Percentiles rank a stretch among this genome's conserved stretches.
These are phyloP conservation scores for Sporopachydermia lactativora DNA, from an alignment of 805 yeast genomes.

Conservation along the genomic window DNA sequence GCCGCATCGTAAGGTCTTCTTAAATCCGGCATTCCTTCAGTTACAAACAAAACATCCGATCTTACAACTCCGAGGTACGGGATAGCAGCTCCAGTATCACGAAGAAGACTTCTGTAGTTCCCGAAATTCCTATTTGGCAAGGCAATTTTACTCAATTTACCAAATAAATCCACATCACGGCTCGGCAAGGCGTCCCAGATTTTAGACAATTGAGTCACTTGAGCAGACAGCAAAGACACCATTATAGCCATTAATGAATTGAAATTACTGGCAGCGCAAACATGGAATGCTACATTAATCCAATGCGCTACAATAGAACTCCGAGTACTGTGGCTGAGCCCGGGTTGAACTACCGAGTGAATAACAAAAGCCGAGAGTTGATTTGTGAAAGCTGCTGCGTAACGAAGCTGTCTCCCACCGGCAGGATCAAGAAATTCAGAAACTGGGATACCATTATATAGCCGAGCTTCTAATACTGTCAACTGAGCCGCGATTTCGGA, in stretches of 20 bases:
- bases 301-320: constrained; percentile 20
- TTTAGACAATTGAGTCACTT: constrained; percentile 19
- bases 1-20: neutral
- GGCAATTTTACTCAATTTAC: constrained; percentile 14
- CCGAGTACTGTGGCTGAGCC: constrained; percentile 16
- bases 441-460: constrained; percentile 16
- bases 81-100: constrained; percentile 15
- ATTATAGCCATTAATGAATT: constrained; percentile 20
- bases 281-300: constrained; percentile 21
- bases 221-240: constrained; percentile 20
- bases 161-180: constrained; percentile 13
- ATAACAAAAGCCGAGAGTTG: constrained; percentile 22
- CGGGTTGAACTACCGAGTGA: constrained; percentile 18
- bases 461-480: constrained; percentile 18
- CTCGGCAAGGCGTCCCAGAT: constrained; percentile 20
- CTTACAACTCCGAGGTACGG: constrained; percentile 22
- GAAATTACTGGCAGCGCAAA: constrained; percentile 18
- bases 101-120: constrained; percentile 17
- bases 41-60: constrained; percentile 21
- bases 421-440: constrained; percentile 18
- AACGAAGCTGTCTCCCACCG: constrained; percentile 15
- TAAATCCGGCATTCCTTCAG: constrained; percentile 20
- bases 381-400: constrained; percentile 18
- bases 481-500: constrained; percentile 20
- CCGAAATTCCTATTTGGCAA: constrained; percentile 22